These are phyloP conservation scores for Starmera quercuum DNA, from an alignment of 805 yeast genomes.

Conservation along the genomic window DNA sequence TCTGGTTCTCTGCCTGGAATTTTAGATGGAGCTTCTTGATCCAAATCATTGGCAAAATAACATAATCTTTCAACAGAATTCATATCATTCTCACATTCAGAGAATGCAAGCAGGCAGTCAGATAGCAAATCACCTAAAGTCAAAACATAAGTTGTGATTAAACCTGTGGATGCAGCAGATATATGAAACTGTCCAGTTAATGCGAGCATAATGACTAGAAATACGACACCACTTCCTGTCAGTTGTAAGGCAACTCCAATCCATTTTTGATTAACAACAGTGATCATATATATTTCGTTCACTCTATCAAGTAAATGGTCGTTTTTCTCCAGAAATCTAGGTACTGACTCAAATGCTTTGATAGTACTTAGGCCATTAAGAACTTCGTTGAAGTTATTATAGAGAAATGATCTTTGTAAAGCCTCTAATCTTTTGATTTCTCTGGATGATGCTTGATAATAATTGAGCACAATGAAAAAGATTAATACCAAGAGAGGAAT, in stretches of 20 bases:
- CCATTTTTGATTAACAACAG: constrained; percentile 70
- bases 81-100: constrained; percentile 71
- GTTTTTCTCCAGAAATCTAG: constrained; percentile 41
- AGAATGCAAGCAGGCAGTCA: constrained; percentile 52
- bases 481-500: constrained; percentile 43
- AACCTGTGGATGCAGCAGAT: constrained; percentile 57
- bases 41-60: constrained; percentile 55
- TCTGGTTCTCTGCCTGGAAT: constrained; percentile 36
- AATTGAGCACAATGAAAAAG: constrained; percentile 38
- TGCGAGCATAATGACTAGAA: constrained; percentile 51
- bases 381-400: constrained; percentile 64
- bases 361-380: constrained; percentile 61
- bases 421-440: constrained; percentile 76
- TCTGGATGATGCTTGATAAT: constrained; percentile 64
- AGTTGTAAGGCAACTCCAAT: constrained; percentile 53
- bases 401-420: constrained; percentile 59
- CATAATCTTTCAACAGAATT: constrained; percentile 68
- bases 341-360: constrained; percentile 44
- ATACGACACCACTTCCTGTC: constrained; percentile 41
- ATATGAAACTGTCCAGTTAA: constrained; percentile 54
- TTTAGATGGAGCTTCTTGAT: constrained; percentile 58
- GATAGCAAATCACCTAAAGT: constrained; percentile 50
- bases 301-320: constrained; percentile 42
- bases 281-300: constrained; percentile 60
- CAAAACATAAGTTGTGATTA: constrained; percentile 55